These are phyloP conservation scores for Solanum dulcamara DNA, from an alignment of 257 asterid species.

Conservation along the genomic window DNA sequence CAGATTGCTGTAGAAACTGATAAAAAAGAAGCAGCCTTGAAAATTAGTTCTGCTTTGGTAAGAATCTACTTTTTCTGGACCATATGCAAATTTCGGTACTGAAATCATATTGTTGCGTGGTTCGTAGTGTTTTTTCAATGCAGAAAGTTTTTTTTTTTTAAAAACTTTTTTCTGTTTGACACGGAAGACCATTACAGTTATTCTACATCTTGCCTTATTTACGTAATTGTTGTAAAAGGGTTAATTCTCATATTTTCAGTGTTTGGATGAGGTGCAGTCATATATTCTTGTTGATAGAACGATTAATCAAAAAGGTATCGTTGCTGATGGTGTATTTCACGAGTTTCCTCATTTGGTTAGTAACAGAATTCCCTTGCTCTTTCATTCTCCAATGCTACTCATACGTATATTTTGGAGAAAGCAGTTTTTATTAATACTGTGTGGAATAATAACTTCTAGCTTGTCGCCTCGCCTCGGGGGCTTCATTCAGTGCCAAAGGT, in stretches of 20 bases:
- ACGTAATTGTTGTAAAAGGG: background rate
- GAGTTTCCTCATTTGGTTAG: slow-evolving; percentile 63
- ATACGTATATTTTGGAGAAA: background rate
- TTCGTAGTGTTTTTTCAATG: background rate
- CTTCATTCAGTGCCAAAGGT: background rate
- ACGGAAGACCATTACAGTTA: background rate
- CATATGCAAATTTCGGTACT: background rate
- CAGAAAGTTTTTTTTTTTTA: background rate
- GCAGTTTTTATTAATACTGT: background rate
- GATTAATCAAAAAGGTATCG: slow-evolving; percentile 19
- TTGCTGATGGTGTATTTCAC: slow-evolving; percentile 13
- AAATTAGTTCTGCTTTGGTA: slow-evolving; percentile 68
- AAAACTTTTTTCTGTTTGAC: background rate
- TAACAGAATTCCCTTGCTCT: slow-evolving; percentile 1
- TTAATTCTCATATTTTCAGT: slow-evolving; percentile 28
- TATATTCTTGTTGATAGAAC: slow-evolving; percentile 71
- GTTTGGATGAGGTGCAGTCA: slow-evolving; percentile 91
- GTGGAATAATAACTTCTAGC: background rate
- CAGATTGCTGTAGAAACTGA: slow-evolving; percentile 45
- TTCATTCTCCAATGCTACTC: background rate
- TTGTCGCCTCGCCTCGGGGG: background rate
- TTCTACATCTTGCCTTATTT: background rate
- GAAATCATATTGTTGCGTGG: background rate
- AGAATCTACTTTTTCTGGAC: background rate
- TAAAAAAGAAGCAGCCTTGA: slow-evolving; percentile 54